Evolutionary conservation across 2,329 filamentous ascomycete genomes (phyloP), one percentile per base, ranked within the genome.

Genomic region (Claviceps humidiphila): DNA sequence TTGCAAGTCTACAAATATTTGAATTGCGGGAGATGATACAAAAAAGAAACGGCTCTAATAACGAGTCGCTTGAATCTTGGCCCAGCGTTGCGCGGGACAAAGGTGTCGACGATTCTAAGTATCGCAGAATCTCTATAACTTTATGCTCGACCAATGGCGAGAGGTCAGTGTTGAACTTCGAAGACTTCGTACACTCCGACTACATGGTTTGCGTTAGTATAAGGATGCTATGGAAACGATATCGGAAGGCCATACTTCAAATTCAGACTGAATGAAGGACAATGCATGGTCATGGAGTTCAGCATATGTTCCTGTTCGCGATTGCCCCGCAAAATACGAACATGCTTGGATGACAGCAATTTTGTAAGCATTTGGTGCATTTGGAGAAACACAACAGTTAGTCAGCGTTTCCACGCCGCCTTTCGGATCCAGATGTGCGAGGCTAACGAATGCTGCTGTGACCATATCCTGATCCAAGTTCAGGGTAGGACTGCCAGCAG

Each of bases 401-500:
- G 76, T 71, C 14, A 86, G 71, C 22, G 72, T 74, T 44, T 79
- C 77, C 48, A 81, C 71, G 53, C 74, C 77, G 51, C 72, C 71
- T 48, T 82, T 78, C 51, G 81, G 74, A 59, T 78, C 80, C 39
- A 86, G 68, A 58, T 84, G 76, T 13, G 77, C 72, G 42, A 85
- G 67, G 62, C 78, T 81, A 52, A 85, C 80, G 61, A 85, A 83
- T 3, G 81, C 76, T 40, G 80, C 80, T 16, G 81, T 84, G 66
- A 84, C 80, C 60, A 84, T 72, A 54, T 82, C 76, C 61, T 80
- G 77, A 53, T 84, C 81, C 57, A 84, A 80, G 34, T 71, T 64
- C 24, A 68, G 63, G n/a, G 68, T 65, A 26, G 82, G 75, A 41
- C 69, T 62, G 11, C 69, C 69, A 1, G 71, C 65, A 2, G 72